These are phyloP conservation scores for Scalesia atractyloides DNA, from an alignment of 129 eudicot species.

Conservation along the genomic window DNA sequence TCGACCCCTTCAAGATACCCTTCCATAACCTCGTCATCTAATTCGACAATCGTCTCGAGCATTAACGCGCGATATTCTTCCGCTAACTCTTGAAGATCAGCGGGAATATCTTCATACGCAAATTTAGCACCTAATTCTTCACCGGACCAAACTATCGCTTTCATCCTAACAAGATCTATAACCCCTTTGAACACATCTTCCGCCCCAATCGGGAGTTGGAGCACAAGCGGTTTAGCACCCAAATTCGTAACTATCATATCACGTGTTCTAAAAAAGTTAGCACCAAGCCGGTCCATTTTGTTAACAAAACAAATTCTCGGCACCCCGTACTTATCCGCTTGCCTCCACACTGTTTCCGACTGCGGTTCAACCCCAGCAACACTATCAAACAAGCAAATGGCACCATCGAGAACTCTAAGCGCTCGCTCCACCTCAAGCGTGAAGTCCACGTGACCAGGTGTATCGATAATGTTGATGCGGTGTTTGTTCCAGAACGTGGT, in stretches of 20 bases:
- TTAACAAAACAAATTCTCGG: constrained; percentile 97
- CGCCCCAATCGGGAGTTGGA: constrained; percentile 85
- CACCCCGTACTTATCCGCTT: constrained; percentile 95
- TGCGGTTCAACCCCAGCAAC: constrained; percentile 99
- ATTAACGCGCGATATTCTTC: constrained; percentile 62
- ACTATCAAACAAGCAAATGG: constrained; percentile 90
- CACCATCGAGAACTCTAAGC: constrained; percentile 95
- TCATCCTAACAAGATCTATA: constrained; percentile 86
- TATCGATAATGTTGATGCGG: constrained; percentile 94
- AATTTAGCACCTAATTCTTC: constrained; percentile 96
- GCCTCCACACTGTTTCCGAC: constrained; percentile 98
- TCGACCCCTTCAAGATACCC: constrained; percentile 84
- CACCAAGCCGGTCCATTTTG: constrained; percentile 97
- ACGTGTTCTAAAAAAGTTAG: constrained; percentile 84
- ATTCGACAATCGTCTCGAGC: constrained; percentile 76
- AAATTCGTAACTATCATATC: constrained; percentile 87
- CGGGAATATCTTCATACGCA: constrained; percentile 79
- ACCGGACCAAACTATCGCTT: constrained; percentile 88
- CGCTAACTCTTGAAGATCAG: constrained; percentile 69
- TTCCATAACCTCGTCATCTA: constrained; percentile 92
- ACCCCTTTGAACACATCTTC: constrained; percentile 83
- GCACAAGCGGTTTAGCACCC: constrained; percentile 92
- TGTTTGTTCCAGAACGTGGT: constrained; percentile 96
- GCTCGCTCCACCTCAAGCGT: constrained; percentile 99
- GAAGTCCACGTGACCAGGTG: constrained; percentile 99